Evolutionary conservation across 306 rosid genomes (phyloP), one percentile per base, ranked within the genome.

Genomic region (Quercus berberidifolia): DNA sequence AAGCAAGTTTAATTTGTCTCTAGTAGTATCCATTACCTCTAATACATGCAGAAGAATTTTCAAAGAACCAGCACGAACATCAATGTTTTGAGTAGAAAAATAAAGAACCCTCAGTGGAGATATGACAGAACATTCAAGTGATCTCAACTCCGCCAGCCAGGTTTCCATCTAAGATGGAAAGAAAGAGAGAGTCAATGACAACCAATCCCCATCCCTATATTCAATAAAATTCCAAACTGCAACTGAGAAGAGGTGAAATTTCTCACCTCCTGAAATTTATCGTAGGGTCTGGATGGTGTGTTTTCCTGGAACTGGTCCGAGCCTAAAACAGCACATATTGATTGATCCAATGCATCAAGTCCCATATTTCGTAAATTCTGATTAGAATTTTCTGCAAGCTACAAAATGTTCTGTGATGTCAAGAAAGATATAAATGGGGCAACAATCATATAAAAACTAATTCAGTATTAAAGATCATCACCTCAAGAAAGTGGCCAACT

Each of bases 21-120:
- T 71, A 55, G 57, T 35, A 86, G 74, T 17, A 35, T 57, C 68
- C 33, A 52, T 81, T 88, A 94, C 99, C 99, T 94, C 99, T 73
- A 92, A 87, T 85, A 89, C 93, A 87, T 94, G 99, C 85, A 92
- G 93, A 73, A 94, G 99, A 87, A 94, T 92, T 87, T 91, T 94
- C 87, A 94, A 85, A 67, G 99, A 92, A 70, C 99, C 97, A 82
- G 81, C 72, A 75, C 87, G 97, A 49, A 88, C 89, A 83, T 92
- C 99, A 79, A 87, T 80, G 79, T 85, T 90, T 83, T 91, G 90
- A 76, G 90, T 87, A 81, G 99, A 91, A 80, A 84, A 87, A 84
- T 92, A 94, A 54, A 94, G 97, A 89, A 88, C 89, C 88, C 90
- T 87, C 15, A 94, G 79, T 0, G 97, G 95, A 77, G 97, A 92